Evolutionary conservation across 805 yeast genomes (phyloP).

Genomic region (Sporopachydermia quercuum): DNA sequence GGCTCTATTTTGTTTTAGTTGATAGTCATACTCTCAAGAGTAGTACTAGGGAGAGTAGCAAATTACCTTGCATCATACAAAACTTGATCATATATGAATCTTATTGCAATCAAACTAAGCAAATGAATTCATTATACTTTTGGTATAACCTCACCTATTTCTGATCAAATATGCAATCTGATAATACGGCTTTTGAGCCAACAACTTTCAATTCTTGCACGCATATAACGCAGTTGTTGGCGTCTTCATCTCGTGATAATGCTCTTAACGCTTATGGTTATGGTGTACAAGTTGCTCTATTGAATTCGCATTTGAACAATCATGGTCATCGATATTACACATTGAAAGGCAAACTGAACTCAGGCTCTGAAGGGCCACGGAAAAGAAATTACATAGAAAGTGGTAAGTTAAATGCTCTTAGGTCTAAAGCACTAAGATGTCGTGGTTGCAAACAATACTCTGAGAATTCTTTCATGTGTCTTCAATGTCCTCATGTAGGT

Average conservation of each 20-base stretch:
- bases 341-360: constrained; percentile 18
- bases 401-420: constrained; percentile 11
- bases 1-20: too few relatives aligned
- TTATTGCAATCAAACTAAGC: too few relatives aligned
- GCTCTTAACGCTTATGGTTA: constrained; percentile 15
- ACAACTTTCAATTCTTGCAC: constrained; percentile 12
- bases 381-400: constrained; percentile 14
- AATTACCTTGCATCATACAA: too few relatives aligned
- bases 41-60: too few relatives aligned
- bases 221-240: constrained; percentile 14
- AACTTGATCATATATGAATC: too few relatives aligned
- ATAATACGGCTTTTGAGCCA: too few relatives aligned
- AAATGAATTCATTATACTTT: too few relatives aligned
- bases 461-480: constrained; percentile 38
- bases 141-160: too few relatives aligned
- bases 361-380: constrained; percentile 16
- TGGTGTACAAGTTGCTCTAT: constrained; percentile 12
- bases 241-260: constrained; percentile 14
- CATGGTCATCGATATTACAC: constrained; percentile 13
- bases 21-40: too few relatives aligned
- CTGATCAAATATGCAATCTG: too few relatives aligned
- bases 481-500: constrained; percentile 68
- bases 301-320: constrained; percentile 9
- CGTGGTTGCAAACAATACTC: constrained; percentile 17
- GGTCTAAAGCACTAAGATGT: constrained; percentile 16